Base-by-base conservation (phyloP, 1,284 basidiomycete genomes). In the Sporisorium exsertum region DNA sequence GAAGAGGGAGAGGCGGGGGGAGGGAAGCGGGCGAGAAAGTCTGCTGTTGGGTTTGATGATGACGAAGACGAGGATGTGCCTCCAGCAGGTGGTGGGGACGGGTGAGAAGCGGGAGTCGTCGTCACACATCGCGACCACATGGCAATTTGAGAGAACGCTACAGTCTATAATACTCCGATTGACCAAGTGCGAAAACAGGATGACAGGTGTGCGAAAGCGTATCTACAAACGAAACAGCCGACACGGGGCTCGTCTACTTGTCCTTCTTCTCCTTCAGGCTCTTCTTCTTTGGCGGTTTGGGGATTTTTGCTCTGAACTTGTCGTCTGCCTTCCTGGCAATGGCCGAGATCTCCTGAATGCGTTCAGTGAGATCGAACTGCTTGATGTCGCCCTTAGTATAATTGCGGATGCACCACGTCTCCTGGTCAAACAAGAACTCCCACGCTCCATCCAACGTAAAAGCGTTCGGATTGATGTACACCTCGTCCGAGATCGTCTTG, bases 341-440 rank as follows among this genome's bases (percentile, higher is more conserved):
- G 1, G 35, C 40, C 37, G 58, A 65, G 59, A 74, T 65, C 56
- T 65, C 62, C 18, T 62, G 52, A 47, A 74, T 74, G 3, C 63
- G 46, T 12, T 46, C 47, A 2, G 46, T 60, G n/a, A 74, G 52
- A 22, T 61, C 62, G 24, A 74, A 74, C 29, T 65, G 33, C 2
- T 45, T n/a, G 20, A 74, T 32, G 33, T 69, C 33, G 18, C 72
- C 72, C 53, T 57, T 49, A n/a, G 72, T 74, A 46, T 74, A 74
- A 56, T 74, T 74, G 13, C 72, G 43, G 8, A 74, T 74, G 56
- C 72, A 74, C 72, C 72, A 74, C n/a, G 52, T 55, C 33, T 74
- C 72, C 18, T 65, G 56, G 1, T 74, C 66, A 27, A 74, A 74
- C 29, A 74, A 22, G 42, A 74, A 74, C 51, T 74, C 72, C 72